A percentile compares a stretch with the other conserved stretches of the same genome.
These are phyloP conservation scores for Macadamia tetraphylla DNA, from an alignment of 164 flowering plant species.

Conservation along the genomic window DNA sequence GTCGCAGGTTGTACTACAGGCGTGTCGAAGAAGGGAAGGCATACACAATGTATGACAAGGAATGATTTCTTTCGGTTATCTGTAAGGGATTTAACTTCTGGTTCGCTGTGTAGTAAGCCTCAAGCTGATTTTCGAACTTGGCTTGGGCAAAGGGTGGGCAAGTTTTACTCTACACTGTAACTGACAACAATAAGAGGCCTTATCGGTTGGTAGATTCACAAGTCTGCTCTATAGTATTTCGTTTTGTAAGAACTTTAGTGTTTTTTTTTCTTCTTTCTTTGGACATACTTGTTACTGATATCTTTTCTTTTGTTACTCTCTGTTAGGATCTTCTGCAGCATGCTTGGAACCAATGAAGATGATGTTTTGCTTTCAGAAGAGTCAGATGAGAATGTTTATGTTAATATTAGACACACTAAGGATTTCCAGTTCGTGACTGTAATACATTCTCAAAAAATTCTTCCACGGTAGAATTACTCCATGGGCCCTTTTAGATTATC, in stretches of 20 bases:
- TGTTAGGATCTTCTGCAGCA: constrained; percentile 73
- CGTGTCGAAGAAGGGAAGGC: constrained; percentile 97
- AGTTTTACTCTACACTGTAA: constrained; percentile 74
- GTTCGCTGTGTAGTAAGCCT: constrained; percentile 75
- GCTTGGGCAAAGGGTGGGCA: constrained; percentile 92
- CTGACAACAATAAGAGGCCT: constrained; percentile 72
- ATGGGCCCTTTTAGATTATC: neutral
- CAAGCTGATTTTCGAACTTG: constrained; percentile 67
- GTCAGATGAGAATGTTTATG: constrained; percentile 46
- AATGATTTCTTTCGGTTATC: constrained; percentile 69
- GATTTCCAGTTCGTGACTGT: constrained; percentile 82
- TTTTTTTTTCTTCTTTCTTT: neutral
- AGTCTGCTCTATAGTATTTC: neutral
- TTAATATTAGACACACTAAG: constrained; percentile 71
- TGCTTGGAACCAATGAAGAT: constrained; percentile 62
- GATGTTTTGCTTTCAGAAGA: constrained; percentile 75
- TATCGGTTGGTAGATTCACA: constrained; percentile 41
- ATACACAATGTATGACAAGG: constrained; percentile 92
- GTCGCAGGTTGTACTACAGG: constrained; percentile 81
- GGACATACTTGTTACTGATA: neutral
- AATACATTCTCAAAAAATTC: constrained; percentile 47
- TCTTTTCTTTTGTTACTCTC: neutral
- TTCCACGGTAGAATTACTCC: constrained; percentile 57
- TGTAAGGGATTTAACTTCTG: constrained; percentile 74
- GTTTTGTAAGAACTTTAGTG: neutral